Evolutionary conservation across 108 stramenopile species (phyloP).

Genomic region (Skeletonema potamos): DNA sequence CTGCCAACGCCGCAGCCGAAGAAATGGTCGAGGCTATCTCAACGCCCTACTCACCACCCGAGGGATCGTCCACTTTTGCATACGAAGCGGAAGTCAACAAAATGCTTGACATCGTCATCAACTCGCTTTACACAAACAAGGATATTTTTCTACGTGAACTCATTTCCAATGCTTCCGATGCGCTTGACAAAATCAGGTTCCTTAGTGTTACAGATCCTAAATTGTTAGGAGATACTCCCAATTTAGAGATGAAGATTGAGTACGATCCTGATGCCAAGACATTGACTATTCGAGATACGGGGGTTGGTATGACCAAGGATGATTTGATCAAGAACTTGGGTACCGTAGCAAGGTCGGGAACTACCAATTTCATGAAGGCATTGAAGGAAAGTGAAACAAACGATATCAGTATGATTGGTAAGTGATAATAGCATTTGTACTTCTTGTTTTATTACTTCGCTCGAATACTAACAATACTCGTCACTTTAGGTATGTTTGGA

Average conservation of each 20-base stretch:
- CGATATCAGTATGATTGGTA: constrained; percentile 94
- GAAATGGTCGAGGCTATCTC: constrained; percentile 14
- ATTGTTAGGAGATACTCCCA: constrained; percentile 66
- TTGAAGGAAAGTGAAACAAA: constrained; percentile 73
- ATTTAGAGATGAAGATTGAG: constrained; percentile 90
- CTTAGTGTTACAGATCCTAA: constrained; percentile 86
- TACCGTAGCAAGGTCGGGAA: constrained; percentile 99
- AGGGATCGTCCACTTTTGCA: constrained; percentile 48
- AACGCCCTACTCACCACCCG: constrained; percentile 38
- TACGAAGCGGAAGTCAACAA: constrained; percentile 99
- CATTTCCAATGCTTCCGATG: constrained; percentile 98
- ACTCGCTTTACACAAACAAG: constrained; percentile 99
- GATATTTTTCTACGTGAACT: constrained; percentile 95
- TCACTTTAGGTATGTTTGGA: constrained; percentile 99
- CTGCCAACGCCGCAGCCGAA: constrained; percentile 32
- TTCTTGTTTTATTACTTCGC: no score
- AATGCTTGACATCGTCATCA: constrained; percentile 99
- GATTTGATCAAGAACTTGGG: constrained; percentile 96
- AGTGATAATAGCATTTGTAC: no score
- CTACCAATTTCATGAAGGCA: constrained; percentile 97
- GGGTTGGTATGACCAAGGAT: constrained; percentile 98
- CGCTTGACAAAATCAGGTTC: constrained; percentile 99
- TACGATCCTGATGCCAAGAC: constrained; percentile 90
- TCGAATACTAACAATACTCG: no score
- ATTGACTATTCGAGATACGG: constrained; percentile 95